These are phyloP conservation scores for Fusarium brachygibbosum DNA, from an alignment of 2,329 filamentous ascomycete species.

Conservation along the genomic window DNA sequence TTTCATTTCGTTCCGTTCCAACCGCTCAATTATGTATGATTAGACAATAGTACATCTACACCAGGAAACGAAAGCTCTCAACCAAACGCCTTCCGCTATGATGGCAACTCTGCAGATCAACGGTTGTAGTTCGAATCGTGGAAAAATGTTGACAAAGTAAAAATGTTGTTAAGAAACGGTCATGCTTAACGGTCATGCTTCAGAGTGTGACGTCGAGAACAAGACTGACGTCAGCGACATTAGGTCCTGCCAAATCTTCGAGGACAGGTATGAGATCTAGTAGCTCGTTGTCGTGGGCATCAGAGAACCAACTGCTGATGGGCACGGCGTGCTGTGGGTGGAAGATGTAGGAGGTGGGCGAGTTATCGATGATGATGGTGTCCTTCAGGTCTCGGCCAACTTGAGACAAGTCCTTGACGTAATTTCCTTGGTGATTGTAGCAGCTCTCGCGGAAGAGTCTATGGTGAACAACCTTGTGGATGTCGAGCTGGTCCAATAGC, in stretches of 20 bases:
- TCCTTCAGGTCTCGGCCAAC: constrained; percentile 95
- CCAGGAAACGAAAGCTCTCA: constrained; percentile 62
- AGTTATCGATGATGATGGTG: constrained; percentile 99
- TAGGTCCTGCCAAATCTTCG: constrained; percentile 89
- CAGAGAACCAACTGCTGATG: constrained; percentile 99
- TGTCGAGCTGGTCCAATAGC: constrained; percentile 94
- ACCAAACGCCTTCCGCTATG: constrained; percentile 71
- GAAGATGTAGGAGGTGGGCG: constrained; percentile 99
- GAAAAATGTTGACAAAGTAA: constrained; percentile 51
- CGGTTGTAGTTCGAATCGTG: constrained; percentile 51
- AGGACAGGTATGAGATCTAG: constrained; percentile 97
- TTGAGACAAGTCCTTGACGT: constrained; percentile 98
- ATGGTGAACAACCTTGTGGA: constrained; percentile 96
- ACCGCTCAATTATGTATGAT: constrained; percentile 62
- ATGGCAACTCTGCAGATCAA: constrained; percentile 57
- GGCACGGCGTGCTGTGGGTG: constrained; percentile 98
- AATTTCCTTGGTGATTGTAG: constrained; percentile 99
- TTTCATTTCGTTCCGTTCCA: constrained; percentile 44
- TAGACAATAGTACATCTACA: constrained; percentile 66
- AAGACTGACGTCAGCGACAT: constrained; percentile 95
- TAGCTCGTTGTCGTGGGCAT: constrained; percentile 98
- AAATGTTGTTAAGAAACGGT: constrained; percentile 48
- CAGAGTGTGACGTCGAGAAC: constrained; percentile 91
- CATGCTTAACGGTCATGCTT: constrained; percentile 59
- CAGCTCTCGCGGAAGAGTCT: constrained; percentile 97